phyloP scores from a whole-genome alignment of 2,329 filamentous ascomycete species.

The Thielaviopsis euricoi region DNA sequence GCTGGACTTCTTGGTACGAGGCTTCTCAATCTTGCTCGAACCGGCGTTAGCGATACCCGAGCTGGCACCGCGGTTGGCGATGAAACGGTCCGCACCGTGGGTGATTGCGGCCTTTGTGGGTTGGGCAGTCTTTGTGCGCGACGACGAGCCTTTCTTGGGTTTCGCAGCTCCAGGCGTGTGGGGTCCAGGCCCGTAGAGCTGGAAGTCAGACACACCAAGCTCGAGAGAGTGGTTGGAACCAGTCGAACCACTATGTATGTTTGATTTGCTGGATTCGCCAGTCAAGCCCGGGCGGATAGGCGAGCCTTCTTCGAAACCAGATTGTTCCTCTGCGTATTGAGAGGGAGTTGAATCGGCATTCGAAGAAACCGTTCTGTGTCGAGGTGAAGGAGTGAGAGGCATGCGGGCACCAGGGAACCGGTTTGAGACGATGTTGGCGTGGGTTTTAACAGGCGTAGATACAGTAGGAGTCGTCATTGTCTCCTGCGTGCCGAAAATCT shows the following conservation, averaged over 20 bases:
- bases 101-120: slow-evolving; percentile 56
- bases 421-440: slow-evolving; percentile 78
- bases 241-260: slow-evolving; percentile 61
- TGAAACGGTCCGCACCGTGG: slow-evolving; percentile 82
- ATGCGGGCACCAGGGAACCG: slow-evolving; percentile 89
- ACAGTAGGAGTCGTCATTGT: slow-evolving; percentile 66
- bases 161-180: slow-evolving; percentile 44
- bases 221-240: slow-evolving; percentile 74
- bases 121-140: slow-evolving; percentile 37
- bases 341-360: slow-evolving; percentile 57
- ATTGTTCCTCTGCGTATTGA: slow-evolving; percentile 60
- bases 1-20: slow-evolving; percentile 54
- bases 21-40: slow-evolving; percentile 66
- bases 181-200: slow-evolving; percentile 64
- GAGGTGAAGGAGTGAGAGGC: slow-evolving; percentile 84
- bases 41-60: slow-evolving; percentile 72
- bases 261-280: slow-evolving; percentile 88
- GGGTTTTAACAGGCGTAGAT: slow-evolving; percentile 88
- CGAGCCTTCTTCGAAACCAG: slow-evolving; percentile 16
- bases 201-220: slow-evolving; percentile 83
- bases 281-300: slow-evolving; percentile 54
- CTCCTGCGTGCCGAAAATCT: background rate
- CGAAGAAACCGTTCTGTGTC: slow-evolving; percentile 35
- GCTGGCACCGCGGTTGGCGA: slow-evolving; percentile 81
- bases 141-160: slow-evolving; percentile 35